Evolutionary conservation across 2,329 filamentous ascomycete species (phyloP), one percentile per base, ranked within the genome.

Genomic region (Fusarium vanettenii): DNA sequence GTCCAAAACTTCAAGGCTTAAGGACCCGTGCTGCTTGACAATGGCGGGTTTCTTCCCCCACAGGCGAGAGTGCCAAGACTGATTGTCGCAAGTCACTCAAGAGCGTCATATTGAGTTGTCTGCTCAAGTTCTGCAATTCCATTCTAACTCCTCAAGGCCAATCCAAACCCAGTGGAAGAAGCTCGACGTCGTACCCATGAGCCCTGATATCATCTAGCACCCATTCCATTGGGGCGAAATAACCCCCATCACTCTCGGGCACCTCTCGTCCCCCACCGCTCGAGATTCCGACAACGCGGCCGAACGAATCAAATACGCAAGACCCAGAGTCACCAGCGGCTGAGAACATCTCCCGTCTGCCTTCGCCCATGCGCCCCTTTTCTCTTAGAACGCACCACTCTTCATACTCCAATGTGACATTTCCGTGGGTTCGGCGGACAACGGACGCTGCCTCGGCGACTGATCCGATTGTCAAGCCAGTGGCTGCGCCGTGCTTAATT

Each of bases 201-300:
- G 8, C 35, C 35, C 16, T 66, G 2, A 71, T 59, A 37, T 69
- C 66, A 5, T 69, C 43, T 4, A 71, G 45, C 2, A 71, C 55
- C 66, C 66, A 71, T 27, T 71, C 66, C 1, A 71, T 71, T 5
- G 69, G 59, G 4, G 69, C 69, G 16, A 48, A 62, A 35, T 71
- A 71, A 3, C 57, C 20, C 3, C 22, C 29, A 56, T 71, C 52
- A 18, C 33, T 14, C 3, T 2, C 3, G 2, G 25, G 27, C 25
- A 14, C 16, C 11, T 8, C n/a, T 4, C 9, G 10, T 31, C 20
- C 20, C 1, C 69, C 61, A 6, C 39, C 22, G 1, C 65, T 63
- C 6, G 64, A 16, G 11, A 71, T 64, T 5, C 61, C 69, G 7
- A 39, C 31, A 45, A 66, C 37, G 10, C 65, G 61, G n/a, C 61